A percentile compares a stretch with the other conserved stretches of the same genome.
phyloP scores from a whole-genome alignment of 495 filamentous ascomycete species.

The Podospora fimiseda region DNA sequence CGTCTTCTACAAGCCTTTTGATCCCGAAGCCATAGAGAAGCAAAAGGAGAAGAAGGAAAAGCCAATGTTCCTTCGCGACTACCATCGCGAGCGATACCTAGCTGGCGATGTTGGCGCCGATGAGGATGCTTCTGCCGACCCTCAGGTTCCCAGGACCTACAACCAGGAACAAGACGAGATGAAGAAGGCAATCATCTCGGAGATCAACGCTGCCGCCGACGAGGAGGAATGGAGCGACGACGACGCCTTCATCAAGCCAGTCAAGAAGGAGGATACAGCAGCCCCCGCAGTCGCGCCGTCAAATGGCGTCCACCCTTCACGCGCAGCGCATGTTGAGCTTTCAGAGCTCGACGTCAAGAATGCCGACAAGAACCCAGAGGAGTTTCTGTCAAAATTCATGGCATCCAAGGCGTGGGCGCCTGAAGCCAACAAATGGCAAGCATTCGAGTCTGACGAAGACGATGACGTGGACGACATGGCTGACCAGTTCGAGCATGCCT shows the following conservation, averaged over 20 bases:
- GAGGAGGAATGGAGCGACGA: conserved; percentile 60
- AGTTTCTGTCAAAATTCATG: conserved; percentile 84
- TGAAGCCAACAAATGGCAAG: conserved; percentile 52
- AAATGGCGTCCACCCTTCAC: conserved; percentile 40
- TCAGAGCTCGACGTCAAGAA: conserved; percentile 59
- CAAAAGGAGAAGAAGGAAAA: conserved; percentile 58
- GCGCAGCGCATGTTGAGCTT: conserved; percentile 41
- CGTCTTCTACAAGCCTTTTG: conserved; percentile 66
- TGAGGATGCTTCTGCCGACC: conserved; percentile 50
- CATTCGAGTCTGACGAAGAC: conserved; percentile 88
- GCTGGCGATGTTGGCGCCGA: conserved; percentile 52
- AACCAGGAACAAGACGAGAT: conserved; percentile 78
- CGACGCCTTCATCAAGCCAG: conserved; percentile 62
- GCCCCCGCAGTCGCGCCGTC: conserved; percentile 4
- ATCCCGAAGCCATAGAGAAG: conserved; percentile 40
- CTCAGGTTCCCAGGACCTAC: conserved; percentile 59
- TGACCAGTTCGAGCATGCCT: conserved; percentile 85
- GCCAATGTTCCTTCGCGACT: conserved; percentile 80
- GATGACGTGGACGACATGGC: conserved; percentile 76
- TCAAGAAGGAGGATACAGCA: conserved; percentile 39
- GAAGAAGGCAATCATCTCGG: conserved; percentile 65
- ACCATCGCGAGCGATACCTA: conserved; percentile 80
- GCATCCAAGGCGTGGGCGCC: conserved; percentile 78
- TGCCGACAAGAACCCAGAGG: conserved; percentile 87
- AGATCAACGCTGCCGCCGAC: conserved; percentile 62